A percentile compares a stretch with the other conserved stretches of the same genome.
Evolutionary conservation across 1,284 basidiomycete genomes (phyloP).

Genomic region (Leccinum subrobustum): DNA sequence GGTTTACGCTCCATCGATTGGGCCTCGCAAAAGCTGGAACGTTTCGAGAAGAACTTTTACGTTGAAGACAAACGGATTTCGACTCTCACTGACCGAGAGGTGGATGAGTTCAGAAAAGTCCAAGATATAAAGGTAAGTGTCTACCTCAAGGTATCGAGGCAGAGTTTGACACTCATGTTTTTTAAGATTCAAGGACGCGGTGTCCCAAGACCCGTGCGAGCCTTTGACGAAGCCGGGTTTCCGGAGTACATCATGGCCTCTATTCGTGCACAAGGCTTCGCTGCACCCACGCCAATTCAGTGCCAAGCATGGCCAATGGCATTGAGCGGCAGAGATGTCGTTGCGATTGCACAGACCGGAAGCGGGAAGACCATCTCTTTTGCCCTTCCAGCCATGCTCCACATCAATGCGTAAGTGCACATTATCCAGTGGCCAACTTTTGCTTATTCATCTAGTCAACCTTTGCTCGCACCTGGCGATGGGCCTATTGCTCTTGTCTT

Average conservation of each 20-base stretch:
- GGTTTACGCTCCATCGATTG: constrained; percentile 88
- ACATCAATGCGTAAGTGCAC: constrained; percentile 89
- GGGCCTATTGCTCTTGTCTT: constrained; percentile 97
- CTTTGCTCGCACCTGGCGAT: constrained; percentile 90
- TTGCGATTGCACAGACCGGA: constrained; percentile 96
- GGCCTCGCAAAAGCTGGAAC: constrained; percentile 69
- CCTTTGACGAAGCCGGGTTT: constrained; percentile 94
- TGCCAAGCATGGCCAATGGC: constrained; percentile 99
- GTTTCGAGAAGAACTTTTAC: constrained; percentile 98
- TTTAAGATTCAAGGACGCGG: constrained; percentile 81
- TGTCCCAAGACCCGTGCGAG: constrained; percentile 87
- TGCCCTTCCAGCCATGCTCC: constrained; percentile 97
- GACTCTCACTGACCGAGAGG: constrained; percentile 78
- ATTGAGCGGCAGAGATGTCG: constrained; percentile 88
- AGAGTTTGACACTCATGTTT: neutral
- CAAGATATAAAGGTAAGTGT: constrained; percentile 84
- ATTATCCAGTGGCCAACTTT: neutral
- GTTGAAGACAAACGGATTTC: constrained; percentile 88
- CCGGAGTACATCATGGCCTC: constrained; percentile 95
- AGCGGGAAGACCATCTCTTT: constrained; percentile 98
- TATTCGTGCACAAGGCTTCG: constrained; percentile 92
- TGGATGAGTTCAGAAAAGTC: constrained; percentile 79
- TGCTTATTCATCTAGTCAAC: constrained; percentile 59
- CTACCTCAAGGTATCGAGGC: no score
- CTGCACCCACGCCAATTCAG: constrained; percentile 90